These are phyloP conservation scores for Leptographium wingfieldii DNA, from an alignment of 2,329 filamentous ascomycete genomes.

Conservation along the genomic window DNA sequence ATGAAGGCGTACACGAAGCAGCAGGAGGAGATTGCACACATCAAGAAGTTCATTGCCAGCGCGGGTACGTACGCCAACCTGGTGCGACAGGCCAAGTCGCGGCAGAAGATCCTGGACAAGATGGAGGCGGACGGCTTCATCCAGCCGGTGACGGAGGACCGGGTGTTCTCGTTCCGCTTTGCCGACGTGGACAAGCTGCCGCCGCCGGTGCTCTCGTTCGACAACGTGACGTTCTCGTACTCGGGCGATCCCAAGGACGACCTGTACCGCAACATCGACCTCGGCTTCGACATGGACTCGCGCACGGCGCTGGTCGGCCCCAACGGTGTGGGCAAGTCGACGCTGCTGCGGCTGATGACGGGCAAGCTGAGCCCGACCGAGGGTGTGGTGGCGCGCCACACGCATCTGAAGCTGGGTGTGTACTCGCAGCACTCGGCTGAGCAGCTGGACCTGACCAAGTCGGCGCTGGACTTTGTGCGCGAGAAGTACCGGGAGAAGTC, in stretches of 20 bases:
- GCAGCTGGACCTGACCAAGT: slow-evolving; percentile 97
- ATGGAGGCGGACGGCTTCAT: slow-evolving; percentile 99
- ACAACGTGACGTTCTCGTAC: slow-evolving; percentile 97
- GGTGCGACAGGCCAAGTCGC: slow-evolving; percentile 95
- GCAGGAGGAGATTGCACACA: slow-evolving; percentile 97
- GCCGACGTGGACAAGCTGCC: slow-evolving; percentile 99
- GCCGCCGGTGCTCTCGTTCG: slow-evolving; percentile 88
- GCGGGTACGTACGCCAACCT: slow-evolving; percentile 99
- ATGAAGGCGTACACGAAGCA: slow-evolving; percentile 99
- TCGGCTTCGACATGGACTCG: slow-evolving; percentile 99
- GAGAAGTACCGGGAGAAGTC: slow-evolving; percentile 84
- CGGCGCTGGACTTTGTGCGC: slow-evolving; percentile 89
- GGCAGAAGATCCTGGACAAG: slow-evolving; percentile 99
- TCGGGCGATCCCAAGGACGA: slow-evolving; percentile 81
- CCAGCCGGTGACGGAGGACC: slow-evolving; percentile 72
- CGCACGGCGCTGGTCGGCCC: slow-evolving; percentile 92
- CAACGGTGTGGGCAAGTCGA: slow-evolving; percentile 99
- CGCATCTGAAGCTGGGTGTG: slow-evolving; percentile 93
- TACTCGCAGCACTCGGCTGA: slow-evolving; percentile 98
- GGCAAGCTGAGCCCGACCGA: slow-evolving; percentile 78
- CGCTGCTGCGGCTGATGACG: slow-evolving; percentile 89
- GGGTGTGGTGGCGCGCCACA: slow-evolving; percentile 79
- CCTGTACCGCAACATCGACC: slow-evolving; percentile 90
- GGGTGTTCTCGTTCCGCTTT: slow-evolving; percentile 94
- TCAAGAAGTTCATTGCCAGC: slow-evolving; percentile 99